phyloP scores from a whole-genome alignment of 129 eudicot species.

The Ambrosia trifida region DNA sequence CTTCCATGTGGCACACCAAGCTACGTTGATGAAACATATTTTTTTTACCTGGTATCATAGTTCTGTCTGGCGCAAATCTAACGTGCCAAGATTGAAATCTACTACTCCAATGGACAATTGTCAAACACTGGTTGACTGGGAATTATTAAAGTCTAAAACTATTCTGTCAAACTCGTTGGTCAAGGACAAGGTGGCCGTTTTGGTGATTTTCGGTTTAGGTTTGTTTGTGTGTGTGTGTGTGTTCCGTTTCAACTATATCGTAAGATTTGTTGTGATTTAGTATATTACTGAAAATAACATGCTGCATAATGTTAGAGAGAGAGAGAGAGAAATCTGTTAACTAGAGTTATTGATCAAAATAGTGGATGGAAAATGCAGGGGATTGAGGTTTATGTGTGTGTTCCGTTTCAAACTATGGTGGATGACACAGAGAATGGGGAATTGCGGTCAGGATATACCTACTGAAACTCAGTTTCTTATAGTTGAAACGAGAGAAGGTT shows the following conservation, averaged over 20 bases:
- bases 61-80: too few species aligned
- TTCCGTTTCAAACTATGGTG: slow-evolving; percentile 94
- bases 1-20: too few species aligned
- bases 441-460: slow-evolving; percentile 73
- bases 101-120: too few species aligned
- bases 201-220: not conserved
- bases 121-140: too few species aligned
- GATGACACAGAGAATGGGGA: slow-evolving; percentile 96
- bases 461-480: slow-evolving; percentile 83
- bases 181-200: too few species aligned
- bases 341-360: slow-evolving; percentile 8
- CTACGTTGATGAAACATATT: too few species aligned
- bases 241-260: not conserved
- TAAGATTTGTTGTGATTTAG: not conserved
- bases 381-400: slow-evolving; percentile 73
- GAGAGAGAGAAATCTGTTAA: not conserved
- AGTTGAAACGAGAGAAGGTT: slow-evolving; percentile 56
- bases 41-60: too few species aligned
- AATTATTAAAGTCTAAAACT: too few species aligned
- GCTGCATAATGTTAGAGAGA: not conserved
- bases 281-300: not conserved
- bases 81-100: too few species aligned
- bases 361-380: slow-evolving; percentile 50
- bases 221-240: not conserved
- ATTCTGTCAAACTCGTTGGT: too few species aligned